phyloP scores from a whole-genome alignment of 768 basidiomycete species.

The Russula virescens region DNA sequence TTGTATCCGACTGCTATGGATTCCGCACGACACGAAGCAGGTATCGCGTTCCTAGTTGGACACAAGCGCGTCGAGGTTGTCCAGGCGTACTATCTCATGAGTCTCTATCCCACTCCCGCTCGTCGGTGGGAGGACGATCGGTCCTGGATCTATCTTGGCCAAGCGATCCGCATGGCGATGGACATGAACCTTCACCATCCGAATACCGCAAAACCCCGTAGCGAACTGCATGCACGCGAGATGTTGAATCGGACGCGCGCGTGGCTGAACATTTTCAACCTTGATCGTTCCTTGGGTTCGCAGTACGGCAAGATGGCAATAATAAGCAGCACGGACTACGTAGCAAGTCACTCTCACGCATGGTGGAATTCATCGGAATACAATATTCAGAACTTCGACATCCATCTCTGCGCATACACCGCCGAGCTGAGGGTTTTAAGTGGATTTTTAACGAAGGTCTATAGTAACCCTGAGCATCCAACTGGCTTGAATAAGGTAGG shows the following conservation, averaged over 20 bases:
- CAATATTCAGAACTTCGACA: conserved; percentile 70
- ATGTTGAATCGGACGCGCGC: conserved; percentile 85
- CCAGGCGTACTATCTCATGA: conserved; percentile 74
- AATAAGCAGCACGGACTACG: conserved; percentile 69
- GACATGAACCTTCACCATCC: conserved; percentile 88
- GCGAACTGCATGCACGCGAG: conserved; percentile 80
- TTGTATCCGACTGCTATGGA: conserved; percentile 68
- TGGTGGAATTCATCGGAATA: conserved; percentile 23
- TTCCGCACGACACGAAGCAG: conserved; percentile 70
- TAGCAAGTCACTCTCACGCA: conserved; percentile 50
- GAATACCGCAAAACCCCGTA: conserved; percentile 60
- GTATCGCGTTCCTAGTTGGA: conserved; percentile 66
- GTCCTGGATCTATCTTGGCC: conserved; percentile 83
- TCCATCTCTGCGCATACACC: conserved; percentile 75
- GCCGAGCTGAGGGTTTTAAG: conserved; percentile 63
- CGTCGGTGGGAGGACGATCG: conserved; percentile 86
- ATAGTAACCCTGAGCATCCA: conserved; percentile 68
- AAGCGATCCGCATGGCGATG: conserved; percentile 82
- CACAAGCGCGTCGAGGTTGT: conserved; percentile 80
- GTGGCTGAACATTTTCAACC: conserved; percentile 88
- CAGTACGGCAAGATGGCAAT: conserved; percentile 89
- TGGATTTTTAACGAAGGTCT: conserved; percentile 50
- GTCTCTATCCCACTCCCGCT: conserved; percentile 68
- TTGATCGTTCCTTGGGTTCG: conserved; percentile 86
- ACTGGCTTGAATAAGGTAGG: conserved; percentile 69